These are phyloP conservation scores for Santalum album DNA, from an alignment of 164 flowering plant genomes.

Conservation along the genomic window DNA sequence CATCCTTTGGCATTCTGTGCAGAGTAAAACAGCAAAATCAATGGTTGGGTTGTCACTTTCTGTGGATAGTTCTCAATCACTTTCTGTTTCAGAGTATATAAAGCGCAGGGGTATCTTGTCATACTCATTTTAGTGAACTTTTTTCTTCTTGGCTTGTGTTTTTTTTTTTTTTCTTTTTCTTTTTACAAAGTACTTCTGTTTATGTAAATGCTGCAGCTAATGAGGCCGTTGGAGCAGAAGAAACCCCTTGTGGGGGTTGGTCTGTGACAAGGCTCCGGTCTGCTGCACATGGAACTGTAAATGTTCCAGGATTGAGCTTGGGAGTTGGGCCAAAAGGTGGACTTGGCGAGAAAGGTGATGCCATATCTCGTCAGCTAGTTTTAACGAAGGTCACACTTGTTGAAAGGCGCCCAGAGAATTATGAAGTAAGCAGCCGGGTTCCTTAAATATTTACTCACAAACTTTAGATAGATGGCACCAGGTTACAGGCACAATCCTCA, in stretches of 20 bases:
- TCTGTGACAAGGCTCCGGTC: constrained; percentile 89
- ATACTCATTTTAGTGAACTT: neutral
- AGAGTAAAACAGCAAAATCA: constrained; percentile 91
- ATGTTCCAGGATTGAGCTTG: constrained; percentile 64
- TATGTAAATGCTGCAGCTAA: constrained; percentile 46
- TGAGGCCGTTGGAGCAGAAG: constrained; percentile 95
- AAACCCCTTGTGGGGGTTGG: constrained; percentile 92
- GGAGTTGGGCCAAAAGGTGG: constrained; percentile 93
- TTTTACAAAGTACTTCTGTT: neutral
- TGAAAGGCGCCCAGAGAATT: constrained; percentile 92
- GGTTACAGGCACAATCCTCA: neutral
- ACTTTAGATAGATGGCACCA: neutral
- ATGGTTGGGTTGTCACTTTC: constrained; percentile 68
- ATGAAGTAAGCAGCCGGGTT: constrained; percentile 56
- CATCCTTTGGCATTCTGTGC: constrained; percentile 15
- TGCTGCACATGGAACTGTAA: constrained; percentile 88
- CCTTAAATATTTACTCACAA: constrained; percentile 3
- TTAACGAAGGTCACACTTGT: constrained; percentile 84
- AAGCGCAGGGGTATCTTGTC: constrained; percentile 58
- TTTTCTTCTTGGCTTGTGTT: neutral
- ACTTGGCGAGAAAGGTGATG: constrained; percentile 91
- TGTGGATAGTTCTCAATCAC: constrained; percentile 70
- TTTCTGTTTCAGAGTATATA: constrained; percentile 58
- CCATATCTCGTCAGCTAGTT: constrained; percentile 85
- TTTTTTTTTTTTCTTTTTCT: neutral